Conservation (phyloP, 2,329 filamentous ascomycete species). For the Dissoconium aciculare region DNA sequence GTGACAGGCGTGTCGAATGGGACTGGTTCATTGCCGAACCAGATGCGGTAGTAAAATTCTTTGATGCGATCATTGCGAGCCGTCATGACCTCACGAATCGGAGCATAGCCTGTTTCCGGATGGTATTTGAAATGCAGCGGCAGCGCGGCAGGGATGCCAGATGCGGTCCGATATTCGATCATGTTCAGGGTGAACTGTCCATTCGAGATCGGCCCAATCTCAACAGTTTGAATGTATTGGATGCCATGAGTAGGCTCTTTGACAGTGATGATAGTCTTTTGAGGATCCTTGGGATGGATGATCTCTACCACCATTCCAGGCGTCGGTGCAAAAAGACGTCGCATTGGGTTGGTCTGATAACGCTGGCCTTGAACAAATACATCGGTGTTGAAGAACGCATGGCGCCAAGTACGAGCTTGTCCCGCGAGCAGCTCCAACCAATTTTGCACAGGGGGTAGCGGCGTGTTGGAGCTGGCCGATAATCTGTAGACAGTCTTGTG, state of each 20-base stretch:
- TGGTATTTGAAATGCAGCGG: slow-evolving; percentile 84
- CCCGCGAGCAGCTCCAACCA: slow-evolving; percentile 87
- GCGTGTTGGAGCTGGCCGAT: slow-evolving; percentile 55
- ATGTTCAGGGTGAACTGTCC: slow-evolving; percentile 73
- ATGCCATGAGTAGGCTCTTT: slow-evolving; percentile 76
- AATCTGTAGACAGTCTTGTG: slow-evolving; percentile 75
- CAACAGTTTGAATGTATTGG: slow-evolving; percentile 76
- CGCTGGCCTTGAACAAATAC: slow-evolving; percentile 90
- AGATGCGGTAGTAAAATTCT: slow-evolving; percentile 96
- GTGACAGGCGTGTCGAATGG: slow-evolving; percentile 76
- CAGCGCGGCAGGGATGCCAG: slow-evolving; percentile 67
- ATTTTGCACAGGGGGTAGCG: slow-evolving; percentile 62
- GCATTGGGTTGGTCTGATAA: slow-evolving; percentile 93
- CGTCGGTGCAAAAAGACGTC: slow-evolving; percentile 73
- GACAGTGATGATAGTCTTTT: slow-evolving; percentile 71
- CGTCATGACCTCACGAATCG: slow-evolving; percentile 91
- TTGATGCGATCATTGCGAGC: slow-evolving; percentile 96
- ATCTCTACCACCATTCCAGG: slow-evolving; percentile 86
- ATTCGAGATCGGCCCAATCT: slow-evolving; percentile 59
- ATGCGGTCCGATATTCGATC: slow-evolving; percentile 82
- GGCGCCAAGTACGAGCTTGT: slow-evolving; percentile 74
- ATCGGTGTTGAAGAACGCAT: slow-evolving; percentile 85
- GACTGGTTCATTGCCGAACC: slow-evolving; percentile 74
- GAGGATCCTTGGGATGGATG: slow-evolving; percentile 60
- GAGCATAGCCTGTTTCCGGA: slow-evolving; percentile 92